Evolutionary conservation across 2,329 filamentous ascomycete genomes (phyloP), one percentile per base, ranked within the genome.

Genomic region (Neurospora sp.): DNA sequence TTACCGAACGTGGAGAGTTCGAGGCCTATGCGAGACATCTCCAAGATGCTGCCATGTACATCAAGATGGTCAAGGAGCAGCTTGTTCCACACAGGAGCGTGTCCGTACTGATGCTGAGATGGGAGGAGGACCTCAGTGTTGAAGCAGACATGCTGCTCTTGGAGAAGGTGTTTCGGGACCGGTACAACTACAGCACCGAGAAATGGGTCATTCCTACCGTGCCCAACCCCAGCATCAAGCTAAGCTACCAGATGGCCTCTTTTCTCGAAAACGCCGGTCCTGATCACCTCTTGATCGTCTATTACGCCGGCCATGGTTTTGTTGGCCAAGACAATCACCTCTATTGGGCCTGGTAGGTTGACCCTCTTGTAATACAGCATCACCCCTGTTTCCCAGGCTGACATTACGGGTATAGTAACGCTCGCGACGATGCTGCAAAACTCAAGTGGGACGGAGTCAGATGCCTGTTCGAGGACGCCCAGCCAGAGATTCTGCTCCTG

Each of bases 41-140:
- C 65, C 88, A 90, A 77, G 88, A 90, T 83, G 88, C 88, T 67
- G 88, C 88, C 73, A 89, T 89, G 84, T 82, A 89, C 75, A 89
- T 90, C 74, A 87, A 89, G 78, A 86, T 86, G 66, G 86, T 89
- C 75, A 84, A 83, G 70, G 82, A 83, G 3, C 83, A 84, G 33
- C 52, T 62, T 62, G 52, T 62, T 62, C 52, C 52, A 0, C 89
- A 90, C 73, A 83, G 81, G 19, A 84, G 83, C 69, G 87, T 88
- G 15, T 89, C 87, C 4, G 88, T 88, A 11, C 79, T 90, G 40
- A 78, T 90, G 67, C 74, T 90, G 71, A 83, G 85, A 69, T 90
- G 88, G 88, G 86, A 89, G 73, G 87, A 88, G 69, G 87, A 90
- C 73, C 78, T 79, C 57, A 81, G 81, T 41, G 82, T 85, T 66